Conservation (phyloP, 345 rosid genomes). For the Aquilaria sinensis region DNA sequence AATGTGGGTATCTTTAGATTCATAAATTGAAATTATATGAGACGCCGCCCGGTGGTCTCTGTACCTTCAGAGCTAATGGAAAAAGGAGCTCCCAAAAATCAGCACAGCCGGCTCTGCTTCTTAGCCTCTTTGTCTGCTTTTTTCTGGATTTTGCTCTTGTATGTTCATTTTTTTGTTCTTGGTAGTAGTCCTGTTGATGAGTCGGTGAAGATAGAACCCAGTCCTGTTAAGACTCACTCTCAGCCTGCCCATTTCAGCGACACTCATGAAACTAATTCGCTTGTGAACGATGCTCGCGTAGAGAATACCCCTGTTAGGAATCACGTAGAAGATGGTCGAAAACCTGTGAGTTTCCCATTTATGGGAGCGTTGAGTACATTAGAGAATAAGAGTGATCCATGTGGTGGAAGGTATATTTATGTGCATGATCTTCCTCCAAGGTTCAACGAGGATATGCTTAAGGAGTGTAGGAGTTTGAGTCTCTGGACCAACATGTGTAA, state of each 20-base stretch:
- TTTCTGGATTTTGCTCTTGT: conserved; percentile 65
- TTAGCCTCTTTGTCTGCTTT: conserved; percentile 44
- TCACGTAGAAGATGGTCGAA: neutral
- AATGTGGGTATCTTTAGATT: conserved; percentile 13
- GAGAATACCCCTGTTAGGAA: too few relatives aligned
- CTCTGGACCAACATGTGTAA: conserved; percentile 94
- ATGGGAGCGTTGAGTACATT: conserved; percentile 62
- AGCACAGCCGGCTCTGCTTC: conserved; percentile 42
- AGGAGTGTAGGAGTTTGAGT: conserved; percentile 74
- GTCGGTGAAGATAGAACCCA: conserved; percentile 27
- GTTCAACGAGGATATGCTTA: conserved; percentile 87
- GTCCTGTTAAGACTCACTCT: conserved; percentile 12
- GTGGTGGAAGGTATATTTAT: conserved; percentile 80
- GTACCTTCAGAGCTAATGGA: conserved; percentile 42
- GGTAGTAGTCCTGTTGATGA: conserved; percentile 27
- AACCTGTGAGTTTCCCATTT: conserved; percentile 35
- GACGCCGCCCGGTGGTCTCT: conserved; percentile 56
- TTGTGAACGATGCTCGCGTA: neutral
- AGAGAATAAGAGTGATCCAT: conserved; percentile 73
- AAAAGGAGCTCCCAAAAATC: conserved; percentile 55
- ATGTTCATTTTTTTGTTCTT: conserved; percentile 60
- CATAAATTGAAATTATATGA: conserved; percentile 22
- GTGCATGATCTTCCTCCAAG: conserved; percentile 71
- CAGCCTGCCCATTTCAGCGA: conserved; percentile 21
- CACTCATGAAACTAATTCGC: conserved; percentile 16